phyloP scores from a whole-genome alignment of 495 filamentous ascomycete genomes.

The Penicillium egyptiacum region DNA sequence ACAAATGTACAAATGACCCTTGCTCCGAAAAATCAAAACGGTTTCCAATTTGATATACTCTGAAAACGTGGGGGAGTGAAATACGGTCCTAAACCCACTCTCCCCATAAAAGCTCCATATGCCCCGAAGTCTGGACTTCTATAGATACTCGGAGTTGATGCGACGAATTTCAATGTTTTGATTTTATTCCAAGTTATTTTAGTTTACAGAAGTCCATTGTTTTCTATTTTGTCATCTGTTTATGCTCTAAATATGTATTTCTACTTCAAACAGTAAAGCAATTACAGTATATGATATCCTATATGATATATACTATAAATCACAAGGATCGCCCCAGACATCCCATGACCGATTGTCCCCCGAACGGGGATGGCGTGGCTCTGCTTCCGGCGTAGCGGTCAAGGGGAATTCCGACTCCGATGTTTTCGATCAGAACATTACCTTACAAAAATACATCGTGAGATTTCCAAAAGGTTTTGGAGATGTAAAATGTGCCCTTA shows the following conservation, averaged over 20 bases:
- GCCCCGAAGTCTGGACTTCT: constrained; percentile 1
- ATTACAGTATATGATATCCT: background rate
- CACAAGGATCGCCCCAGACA: constrained; percentile 9
- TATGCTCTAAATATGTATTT: background rate
- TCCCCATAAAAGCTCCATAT: constrained; percentile 11
- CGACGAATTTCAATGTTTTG: background rate
- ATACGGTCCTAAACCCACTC: constrained; percentile 2
- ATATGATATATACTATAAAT: background rate
- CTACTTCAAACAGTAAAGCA: background rate
- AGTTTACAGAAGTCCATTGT: too few species aligned
- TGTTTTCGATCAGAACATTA: constrained; percentile 4
- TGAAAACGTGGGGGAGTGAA: constrained; percentile 8
- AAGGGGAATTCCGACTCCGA: background rate
- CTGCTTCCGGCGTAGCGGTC: constrained; percentile 10
- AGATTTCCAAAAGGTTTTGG: background rate
- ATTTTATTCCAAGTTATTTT: background rate
- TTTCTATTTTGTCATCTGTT: too few species aligned
- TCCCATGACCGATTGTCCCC: constrained; percentile 29
- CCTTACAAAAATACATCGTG: constrained; percentile 10
- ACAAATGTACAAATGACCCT: background rate
- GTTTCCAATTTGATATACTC: background rate
- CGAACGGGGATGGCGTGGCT: constrained; percentile 5
- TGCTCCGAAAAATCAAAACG: background rate
- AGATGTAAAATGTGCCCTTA: background rate
- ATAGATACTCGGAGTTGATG: constrained; percentile 7